Percentiles rank a stretch among this genome's conserved stretches.
Evolutionary conservation across 306 rosid genomes (phyloP).

Genomic region (Myrica gale): DNA sequence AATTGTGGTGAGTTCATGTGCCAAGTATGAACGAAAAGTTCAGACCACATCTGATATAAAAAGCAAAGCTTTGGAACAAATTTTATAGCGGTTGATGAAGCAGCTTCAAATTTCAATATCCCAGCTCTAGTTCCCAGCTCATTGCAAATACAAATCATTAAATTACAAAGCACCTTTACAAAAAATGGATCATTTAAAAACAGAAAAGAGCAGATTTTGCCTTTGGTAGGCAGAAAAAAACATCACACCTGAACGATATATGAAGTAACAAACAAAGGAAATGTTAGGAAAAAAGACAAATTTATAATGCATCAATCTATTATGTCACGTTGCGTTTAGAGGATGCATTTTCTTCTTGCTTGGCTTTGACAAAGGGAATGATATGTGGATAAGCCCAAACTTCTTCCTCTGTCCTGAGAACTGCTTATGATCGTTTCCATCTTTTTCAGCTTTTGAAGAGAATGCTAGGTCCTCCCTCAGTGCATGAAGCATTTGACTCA

Average conservation of each 20-base stretch:
- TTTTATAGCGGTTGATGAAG: too few relatives aligned
- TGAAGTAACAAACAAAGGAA: constrained; percentile 26
- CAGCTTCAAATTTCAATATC: too few relatives aligned
- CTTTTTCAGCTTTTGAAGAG: constrained; percentile 55
- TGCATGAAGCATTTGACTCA: constrained; percentile 91
- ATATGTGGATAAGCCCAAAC: constrained; percentile 84
- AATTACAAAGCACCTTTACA: not conserved
- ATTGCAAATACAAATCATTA: not conserved
- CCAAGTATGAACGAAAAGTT: too few relatives aligned
- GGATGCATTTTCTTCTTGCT: constrained; percentile 62
- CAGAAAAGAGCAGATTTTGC: constrained; percentile 14
- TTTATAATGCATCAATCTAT: constrained; percentile 22
- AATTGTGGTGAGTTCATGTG: too few relatives aligned
- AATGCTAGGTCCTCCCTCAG: constrained; percentile 62
- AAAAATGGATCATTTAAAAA: constrained; percentile 6
- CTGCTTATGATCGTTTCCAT: constrained; percentile 51
- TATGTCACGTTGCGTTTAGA: constrained; percentile 29
- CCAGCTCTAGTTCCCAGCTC: constrained; percentile 3
- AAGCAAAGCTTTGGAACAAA: too few relatives aligned
- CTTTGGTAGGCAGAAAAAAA: constrained; percentile 8
- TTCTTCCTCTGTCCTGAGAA: constrained; percentile 58
- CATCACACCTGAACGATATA: constrained; percentile 19
- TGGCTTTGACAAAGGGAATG: constrained; percentile 66
- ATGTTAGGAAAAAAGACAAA: constrained; percentile 1
- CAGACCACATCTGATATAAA: too few relatives aligned